These are phyloP conservation scores for Gamarada debralockiae DNA, from an alignment of 495 filamentous ascomycete genomes.

Conservation along the genomic window DNA sequence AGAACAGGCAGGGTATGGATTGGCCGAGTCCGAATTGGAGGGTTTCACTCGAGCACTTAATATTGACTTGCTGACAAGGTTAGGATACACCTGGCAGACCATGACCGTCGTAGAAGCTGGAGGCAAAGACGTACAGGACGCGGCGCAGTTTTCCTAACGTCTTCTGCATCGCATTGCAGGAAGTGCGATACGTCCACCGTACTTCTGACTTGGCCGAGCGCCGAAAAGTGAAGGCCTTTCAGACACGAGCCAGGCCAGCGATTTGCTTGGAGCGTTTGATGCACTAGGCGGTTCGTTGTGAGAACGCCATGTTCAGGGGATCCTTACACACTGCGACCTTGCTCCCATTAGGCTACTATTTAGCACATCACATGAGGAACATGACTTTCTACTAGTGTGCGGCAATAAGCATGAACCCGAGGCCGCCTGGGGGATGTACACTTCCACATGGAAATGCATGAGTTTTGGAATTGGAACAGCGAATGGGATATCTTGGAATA, in stretches of 20 bases:
- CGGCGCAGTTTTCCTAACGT: not conserved
- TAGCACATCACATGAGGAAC: not conserved
- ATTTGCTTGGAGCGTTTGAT: slow-evolving; percentile 1
- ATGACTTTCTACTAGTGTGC: not conserved
- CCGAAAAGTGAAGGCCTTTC: not conserved
- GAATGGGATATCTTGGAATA: not conserved
- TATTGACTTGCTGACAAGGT: no score
- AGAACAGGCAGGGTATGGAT: no score
- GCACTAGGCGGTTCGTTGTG: no score
- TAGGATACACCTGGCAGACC: no score
- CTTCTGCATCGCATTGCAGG: slow-evolving; percentile 5
- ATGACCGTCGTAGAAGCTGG: no score
- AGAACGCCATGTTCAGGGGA: not conserved
- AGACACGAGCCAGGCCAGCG: not conserved
- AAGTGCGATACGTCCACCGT: no score
- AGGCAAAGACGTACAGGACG: no score
- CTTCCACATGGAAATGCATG: slow-evolving; percentile 3
- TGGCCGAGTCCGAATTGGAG: no score
- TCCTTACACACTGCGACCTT: not conserved
- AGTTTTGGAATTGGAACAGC: slow-evolving; percentile 3
- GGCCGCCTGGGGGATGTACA: slow-evolving; percentile 9
- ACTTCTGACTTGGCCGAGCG: slow-evolving; percentile 7
- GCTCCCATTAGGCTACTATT: not conserved
- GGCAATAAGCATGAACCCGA: slow-evolving; percentile 6
- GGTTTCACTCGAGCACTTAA: no score